Percentiles rank a stretch among this genome's conserved stretches.
Evolutionary conservation across 2,329 filamentous ascomycete genomes (phyloP).

Genomic region (Lojkania enalia): DNA sequence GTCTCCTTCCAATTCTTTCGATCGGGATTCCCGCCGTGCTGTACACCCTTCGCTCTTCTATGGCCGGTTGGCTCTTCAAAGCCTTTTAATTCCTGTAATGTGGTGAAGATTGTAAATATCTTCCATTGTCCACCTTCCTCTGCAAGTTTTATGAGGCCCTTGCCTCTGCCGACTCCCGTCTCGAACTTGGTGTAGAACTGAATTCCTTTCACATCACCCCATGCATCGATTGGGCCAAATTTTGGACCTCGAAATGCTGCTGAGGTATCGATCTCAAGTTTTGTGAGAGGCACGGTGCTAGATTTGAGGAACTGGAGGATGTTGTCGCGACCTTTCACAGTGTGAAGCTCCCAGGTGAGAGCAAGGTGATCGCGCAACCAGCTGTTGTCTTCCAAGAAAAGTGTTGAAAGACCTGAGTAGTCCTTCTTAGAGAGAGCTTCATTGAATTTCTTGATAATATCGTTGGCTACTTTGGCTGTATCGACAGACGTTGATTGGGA

Average conservation of each 20-base stretch:
- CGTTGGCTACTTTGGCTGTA: constrained; percentile 44
- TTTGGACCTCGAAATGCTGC: constrained; percentile 21
- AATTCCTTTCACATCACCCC: constrained; percentile 35
- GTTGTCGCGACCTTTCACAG: constrained; percentile 51
- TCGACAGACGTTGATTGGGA: constrained; percentile 36
- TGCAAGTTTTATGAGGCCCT: constrained; percentile 39
- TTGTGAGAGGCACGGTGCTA: constrained; percentile 37
- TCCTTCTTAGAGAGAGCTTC: constrained; percentile 44
- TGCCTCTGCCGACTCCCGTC: constrained; percentile 32
- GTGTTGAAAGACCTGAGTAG: constrained; percentile 28
- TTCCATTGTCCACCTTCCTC: constrained; percentile 43
- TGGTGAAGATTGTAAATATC: constrained; percentile 46
- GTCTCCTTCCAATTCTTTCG: constrained; percentile 38
- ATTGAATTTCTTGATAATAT: constrained; percentile 50
- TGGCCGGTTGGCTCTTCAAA: constrained; percentile 33
- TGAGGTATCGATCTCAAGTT: constrained; percentile 35
- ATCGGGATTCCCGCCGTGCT: constrained; percentile 30
- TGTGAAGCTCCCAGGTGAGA: constrained; percentile 60
- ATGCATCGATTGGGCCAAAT: constrained; percentile 34
- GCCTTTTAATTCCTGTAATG: constrained; percentile 43
- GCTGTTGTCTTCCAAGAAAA: constrained; percentile 56
- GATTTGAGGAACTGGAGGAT: constrained; percentile 44
- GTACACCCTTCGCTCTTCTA: constrained; percentile 32
- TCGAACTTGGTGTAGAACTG: constrained; percentile 36
- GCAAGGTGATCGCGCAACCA: constrained; percentile 64